These are phyloP conservation scores for Durotheca rogersii DNA, from an alignment of 495 filamentous ascomycete genomes.

Conservation along the genomic window DNA sequence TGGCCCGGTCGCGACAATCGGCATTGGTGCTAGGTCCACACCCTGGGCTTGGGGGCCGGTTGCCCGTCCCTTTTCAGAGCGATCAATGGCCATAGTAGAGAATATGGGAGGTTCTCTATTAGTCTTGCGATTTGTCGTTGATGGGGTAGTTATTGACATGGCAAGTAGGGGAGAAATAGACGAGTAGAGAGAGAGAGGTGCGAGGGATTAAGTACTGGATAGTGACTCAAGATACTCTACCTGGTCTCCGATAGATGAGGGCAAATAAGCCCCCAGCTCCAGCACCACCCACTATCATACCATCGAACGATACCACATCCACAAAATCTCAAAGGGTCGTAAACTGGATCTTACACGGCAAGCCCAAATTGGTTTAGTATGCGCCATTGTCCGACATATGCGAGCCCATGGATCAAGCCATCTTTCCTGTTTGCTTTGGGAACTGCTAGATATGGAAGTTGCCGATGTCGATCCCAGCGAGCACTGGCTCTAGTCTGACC, in stretches of 20 bases:
- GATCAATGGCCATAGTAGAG: conserved; percentile 19
- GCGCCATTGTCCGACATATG: conserved; percentile 22
- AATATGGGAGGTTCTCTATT: conserved; percentile 25
- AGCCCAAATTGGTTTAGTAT: conserved; percentile 18
- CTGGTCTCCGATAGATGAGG: conserved; percentile 5
- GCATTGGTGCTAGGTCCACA: conserved; percentile 16
- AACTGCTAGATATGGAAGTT: conserved; percentile 19
- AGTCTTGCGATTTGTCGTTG: conserved; percentile 13
- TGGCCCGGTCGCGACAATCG: conserved; percentile 18
- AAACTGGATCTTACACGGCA: conserved; percentile 23
- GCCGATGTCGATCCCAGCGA: conserved; percentile 18
- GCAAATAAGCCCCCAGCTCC: conserved; percentile 2
- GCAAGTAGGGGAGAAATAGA: too few relatives aligned
- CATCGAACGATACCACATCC: conserved; percentile 23
- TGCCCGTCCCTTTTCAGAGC: conserved; percentile 26
- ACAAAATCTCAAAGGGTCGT: conserved; percentile 26
- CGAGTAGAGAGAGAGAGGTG: conserved; percentile 8
- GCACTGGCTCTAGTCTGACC: conserved; percentile 25
- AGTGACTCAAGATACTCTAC: conserved; percentile 1
- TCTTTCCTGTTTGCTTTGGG: conserved; percentile 23
- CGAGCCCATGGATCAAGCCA: conserved; percentile 18
- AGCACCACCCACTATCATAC: conserved; percentile 9
- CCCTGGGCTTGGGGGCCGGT: conserved; percentile 7
- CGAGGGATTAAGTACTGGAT: conserved; percentile 27
- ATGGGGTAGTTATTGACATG: too few relatives aligned